A percentile compares a stretch with the other conserved stretches of the same genome.
phyloP scores from a whole-genome alignment of 2,329 filamentous ascomycete genomes.

The Colletotrichum sp. region DNA sequence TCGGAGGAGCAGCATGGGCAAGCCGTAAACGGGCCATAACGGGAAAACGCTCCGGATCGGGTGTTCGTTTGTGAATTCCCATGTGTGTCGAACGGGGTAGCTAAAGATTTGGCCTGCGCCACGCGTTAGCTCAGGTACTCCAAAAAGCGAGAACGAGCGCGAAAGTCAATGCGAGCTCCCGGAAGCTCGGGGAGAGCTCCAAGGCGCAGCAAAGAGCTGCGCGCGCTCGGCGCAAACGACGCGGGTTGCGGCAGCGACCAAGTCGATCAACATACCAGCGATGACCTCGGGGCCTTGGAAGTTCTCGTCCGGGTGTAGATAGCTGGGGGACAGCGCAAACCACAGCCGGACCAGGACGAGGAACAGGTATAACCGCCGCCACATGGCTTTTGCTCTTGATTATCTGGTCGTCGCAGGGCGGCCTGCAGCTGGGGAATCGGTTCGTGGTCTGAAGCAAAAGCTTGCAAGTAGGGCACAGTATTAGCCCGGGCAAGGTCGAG shows the following conservation, averaged over 20 bases:
- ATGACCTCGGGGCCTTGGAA: conserved; percentile 98
- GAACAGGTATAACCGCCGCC: conserved; percentile 87
- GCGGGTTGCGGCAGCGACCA: background rate
- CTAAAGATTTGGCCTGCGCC: conserved; percentile 84
- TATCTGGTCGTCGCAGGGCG: conserved; percentile 18
- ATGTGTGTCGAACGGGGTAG: conserved; percentile 88
- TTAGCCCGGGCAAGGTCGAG: background rate
- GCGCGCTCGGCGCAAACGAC: background rate
- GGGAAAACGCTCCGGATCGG: conserved; percentile 97
- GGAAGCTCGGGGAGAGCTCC: conserved; percentile 10
- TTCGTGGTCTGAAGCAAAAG: background rate
- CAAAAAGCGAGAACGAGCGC: conserved; percentile 16
- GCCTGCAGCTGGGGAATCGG: conserved; percentile 28
- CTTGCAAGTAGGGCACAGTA: background rate
- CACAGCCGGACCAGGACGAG: conserved; percentile 88
- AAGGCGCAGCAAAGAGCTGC: background rate
- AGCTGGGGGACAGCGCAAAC: conserved; percentile 93
- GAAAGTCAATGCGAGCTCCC: conserved; percentile 7
- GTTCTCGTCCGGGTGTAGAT: conserved; percentile 97
- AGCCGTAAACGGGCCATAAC: conserved; percentile 92
- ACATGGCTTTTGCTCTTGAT: conserved; percentile 64
- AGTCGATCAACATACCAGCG: conserved; percentile 69
- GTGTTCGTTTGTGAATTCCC: conserved; percentile 90
- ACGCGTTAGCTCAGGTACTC: conserved; percentile 13
- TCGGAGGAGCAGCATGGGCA: conserved; percentile 90